Evolutionary conservation across 2,329 filamentous ascomycete genomes (phyloP).

Genomic region (Pestalotiopsis sp.): DNA sequence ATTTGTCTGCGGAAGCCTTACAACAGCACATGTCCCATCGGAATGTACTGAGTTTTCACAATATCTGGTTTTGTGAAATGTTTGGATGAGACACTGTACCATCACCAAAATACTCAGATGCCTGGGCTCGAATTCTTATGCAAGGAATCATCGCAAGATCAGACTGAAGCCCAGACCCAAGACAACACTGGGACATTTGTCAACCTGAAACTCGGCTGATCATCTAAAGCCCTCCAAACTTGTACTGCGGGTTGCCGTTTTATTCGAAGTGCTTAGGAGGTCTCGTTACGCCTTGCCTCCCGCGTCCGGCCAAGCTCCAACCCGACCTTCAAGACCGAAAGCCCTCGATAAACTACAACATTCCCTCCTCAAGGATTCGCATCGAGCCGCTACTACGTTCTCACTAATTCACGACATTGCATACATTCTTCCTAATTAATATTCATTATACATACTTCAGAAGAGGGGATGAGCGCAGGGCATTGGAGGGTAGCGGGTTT

Average conservation of each 20-base stretch:
- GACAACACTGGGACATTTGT: too few species aligned
- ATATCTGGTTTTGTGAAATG: not conserved
- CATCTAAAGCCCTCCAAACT: too few species aligned
- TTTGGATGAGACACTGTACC: not conserved
- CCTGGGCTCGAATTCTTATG: too few species aligned
- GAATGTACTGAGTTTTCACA: not conserved
- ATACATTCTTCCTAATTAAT: constrained; percentile 13
- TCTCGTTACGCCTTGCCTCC: not conserved
- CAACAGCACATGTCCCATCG: not conserved
- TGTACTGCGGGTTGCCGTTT: too few species aligned
- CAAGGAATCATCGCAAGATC: too few species aligned
- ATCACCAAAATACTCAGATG: too few species aligned
- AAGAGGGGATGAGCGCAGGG: not conserved
- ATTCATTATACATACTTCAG: constrained; percentile 13
- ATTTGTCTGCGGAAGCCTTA: not conserved
- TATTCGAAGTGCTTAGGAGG: too few species aligned
- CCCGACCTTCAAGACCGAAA: not conserved
- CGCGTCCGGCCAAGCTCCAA: not conserved
- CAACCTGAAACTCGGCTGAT: too few species aligned
- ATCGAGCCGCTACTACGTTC: not conserved
- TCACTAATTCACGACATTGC: not conserved
- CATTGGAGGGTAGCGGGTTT: not conserved
- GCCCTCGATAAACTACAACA: not conserved
- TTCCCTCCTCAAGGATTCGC: not conserved
- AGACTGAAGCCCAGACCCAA: too few species aligned